A percentile compares a stretch with the other conserved stretches of the same genome.
These are phyloP conservation scores for Eutrema heterophyllum DNA, from an alignment of 345 rosid genomes.

Conservation along the genomic window DNA sequence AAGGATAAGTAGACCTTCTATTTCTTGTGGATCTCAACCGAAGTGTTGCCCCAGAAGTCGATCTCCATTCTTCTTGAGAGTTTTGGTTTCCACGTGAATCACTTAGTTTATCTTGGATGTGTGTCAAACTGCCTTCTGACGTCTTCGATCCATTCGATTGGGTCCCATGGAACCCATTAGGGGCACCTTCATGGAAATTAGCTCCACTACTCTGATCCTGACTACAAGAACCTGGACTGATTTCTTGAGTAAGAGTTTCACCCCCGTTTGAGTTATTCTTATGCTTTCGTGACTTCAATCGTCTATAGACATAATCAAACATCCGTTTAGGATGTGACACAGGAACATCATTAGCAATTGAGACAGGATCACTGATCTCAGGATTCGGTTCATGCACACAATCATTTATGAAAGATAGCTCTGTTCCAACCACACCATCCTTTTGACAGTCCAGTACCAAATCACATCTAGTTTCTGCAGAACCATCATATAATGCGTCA, in stretches of 20 bases:
- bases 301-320: conserved; percentile 74
- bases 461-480: conserved; percentile 31
- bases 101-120: conserved; percentile 26
- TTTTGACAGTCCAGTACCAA: conserved; percentile 31
- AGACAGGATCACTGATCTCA: conserved; percentile 32
- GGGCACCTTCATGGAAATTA: conserved; percentile 37
- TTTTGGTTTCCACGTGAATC: conserved; percentile 41
- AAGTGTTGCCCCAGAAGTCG: conserved; percentile 59
- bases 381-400: conserved; percentile 34
- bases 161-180: conserved; percentile 34
- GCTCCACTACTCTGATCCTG: conserved; percentile 30
- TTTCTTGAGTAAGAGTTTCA: conserved; percentile 38
- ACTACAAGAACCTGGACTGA: conserved; percentile 38
- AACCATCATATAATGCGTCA: conserved; percentile 31
- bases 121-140: conserved; percentile 31
- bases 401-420: conserved; percentile 28
- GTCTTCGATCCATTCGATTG: conserved; percentile 36
- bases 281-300: conserved; percentile 55
- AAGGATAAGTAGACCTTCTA: conserved; percentile 59
- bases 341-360: conserved; percentile 32
- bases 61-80: conserved; percentile 57
- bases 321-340: conserved; percentile 51
- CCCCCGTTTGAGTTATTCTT: conserved; percentile 37
- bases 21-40: conserved; percentile 78
- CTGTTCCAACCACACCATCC: conserved; percentile 21